phyloP scores from a whole-genome alignment of 495 filamentous ascomycete species.

The Hyaloscypha variabilis region DNA sequence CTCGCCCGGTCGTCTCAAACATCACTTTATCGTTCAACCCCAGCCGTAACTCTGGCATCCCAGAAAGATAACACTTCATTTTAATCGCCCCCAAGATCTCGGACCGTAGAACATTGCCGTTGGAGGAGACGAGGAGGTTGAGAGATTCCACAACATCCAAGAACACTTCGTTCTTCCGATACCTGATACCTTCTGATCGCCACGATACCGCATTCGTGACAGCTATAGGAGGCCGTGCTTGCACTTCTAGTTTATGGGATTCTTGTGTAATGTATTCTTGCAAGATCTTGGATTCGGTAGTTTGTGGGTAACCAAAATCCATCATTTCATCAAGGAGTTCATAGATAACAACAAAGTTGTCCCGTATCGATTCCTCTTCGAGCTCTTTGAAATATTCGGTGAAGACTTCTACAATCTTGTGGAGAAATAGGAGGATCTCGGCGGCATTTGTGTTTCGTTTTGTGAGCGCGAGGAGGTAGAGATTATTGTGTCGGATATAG shows the following conservation, averaged over 20 bases:
- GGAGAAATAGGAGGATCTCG: constrained; percentile 96
- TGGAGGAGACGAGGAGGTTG: constrained; percentile 92
- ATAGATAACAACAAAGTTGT: constrained; percentile 99
- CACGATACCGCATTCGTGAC: constrained; percentile 98
- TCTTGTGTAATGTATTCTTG: constrained; percentile 99
- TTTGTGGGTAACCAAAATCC: constrained; percentile 99
- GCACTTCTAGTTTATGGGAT: constrained; percentile 96
- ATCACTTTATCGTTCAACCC: constrained; percentile 99
- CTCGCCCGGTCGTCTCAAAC: constrained; percentile 97
- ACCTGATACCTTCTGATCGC: constrained; percentile 97
- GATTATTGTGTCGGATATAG: constrained; percentile 99
- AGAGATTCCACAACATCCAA: constrained; percentile 96
- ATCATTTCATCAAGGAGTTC: constrained; percentile 99
- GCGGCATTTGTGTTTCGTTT: constrained; percentile 99
- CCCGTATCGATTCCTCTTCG: constrained; percentile 98
- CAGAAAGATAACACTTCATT: constrained; percentile 99
- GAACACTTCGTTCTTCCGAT: constrained; percentile 99
- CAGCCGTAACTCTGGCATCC: constrained; percentile 95
- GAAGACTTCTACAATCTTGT: constrained; percentile 98
- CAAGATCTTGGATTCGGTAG: constrained; percentile 97
- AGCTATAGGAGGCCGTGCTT: constrained; percentile 98
- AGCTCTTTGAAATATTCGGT: constrained; percentile 99
- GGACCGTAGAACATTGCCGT: constrained; percentile 93
- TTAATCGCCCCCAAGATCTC: constrained; percentile 98
- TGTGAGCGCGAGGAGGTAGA: constrained; percentile 96